A percentile compares a stretch with the other conserved stretches of the same genome.
Evolutionary conservation across 73 alveolate genomes (phyloP).

Genomic region (Paramecium tetraurelia): DNA sequence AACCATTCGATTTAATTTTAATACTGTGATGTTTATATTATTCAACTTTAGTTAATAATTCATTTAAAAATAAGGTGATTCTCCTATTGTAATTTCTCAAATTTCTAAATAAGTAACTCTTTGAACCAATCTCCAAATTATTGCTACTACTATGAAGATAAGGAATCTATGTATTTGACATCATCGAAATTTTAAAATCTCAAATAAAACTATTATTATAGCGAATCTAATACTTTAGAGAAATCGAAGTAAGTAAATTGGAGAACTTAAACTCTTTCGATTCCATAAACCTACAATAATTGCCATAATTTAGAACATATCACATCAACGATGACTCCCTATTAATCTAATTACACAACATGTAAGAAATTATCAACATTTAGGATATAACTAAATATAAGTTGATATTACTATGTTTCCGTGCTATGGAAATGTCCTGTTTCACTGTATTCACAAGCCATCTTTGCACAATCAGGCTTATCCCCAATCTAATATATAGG

Average conservation of each 20-base stretch:
- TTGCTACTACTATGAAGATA: neutral
- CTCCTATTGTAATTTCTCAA: neutral
- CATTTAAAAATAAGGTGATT: neutral
- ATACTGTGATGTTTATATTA: neutral
- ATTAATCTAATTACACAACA: neutral
- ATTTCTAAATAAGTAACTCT: neutral
- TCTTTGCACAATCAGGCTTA: neutral
- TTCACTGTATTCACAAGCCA: neutral
- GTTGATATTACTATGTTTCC: neutral
- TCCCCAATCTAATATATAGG: neutral
- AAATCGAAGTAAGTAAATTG: neutral
- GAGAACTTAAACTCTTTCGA: neutral
- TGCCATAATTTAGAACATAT: conserved; percentile 4
- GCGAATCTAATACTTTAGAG: neutral
- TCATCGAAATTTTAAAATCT: neutral
- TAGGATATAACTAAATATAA: neutral
- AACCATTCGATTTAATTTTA: neutral
- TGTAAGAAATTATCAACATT: neutral
- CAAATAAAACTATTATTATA: neutral
- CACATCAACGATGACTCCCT: neutral
- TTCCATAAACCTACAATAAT: neutral
- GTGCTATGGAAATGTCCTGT: conserved; percentile 31
- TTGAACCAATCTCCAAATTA: conserved; percentile 1
- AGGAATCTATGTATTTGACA: neutral
- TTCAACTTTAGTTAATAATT: neutral